Evolutionary conservation across 2,329 filamentous ascomycete genomes (phyloP), one percentile per base, ranked within the genome.

Genomic region (Penicillium glabrum): DNA sequence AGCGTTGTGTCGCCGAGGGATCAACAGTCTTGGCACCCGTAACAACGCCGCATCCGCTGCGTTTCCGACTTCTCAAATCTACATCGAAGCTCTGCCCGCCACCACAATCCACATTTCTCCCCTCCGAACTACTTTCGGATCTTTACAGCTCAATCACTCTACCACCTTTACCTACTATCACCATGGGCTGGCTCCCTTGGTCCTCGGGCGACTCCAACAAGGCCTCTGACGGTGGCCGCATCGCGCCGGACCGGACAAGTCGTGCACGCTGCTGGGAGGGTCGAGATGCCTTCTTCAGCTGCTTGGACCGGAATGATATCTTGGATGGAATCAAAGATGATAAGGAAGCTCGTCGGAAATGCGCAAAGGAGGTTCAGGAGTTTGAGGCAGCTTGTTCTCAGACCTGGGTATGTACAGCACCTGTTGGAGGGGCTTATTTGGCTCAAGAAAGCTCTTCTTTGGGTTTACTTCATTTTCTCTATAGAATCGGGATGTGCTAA

Each of bases 251-350:
- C 71, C 88, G 93, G 62, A 85, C 83, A 61, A 90, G 93, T 74
- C 88, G 95, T 69, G 82, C 86, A 67, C 82, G 84, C 70, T 99
- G 95, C 85, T 99, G 93, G 89, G 89, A 91, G 68, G 87, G 89
- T 46, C 87, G 95, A 65, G 95, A 99, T 78, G 77, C 78, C 61
- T 98, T 95, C 82, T 98, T 96, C 76, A 79, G 81, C 63, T 99
- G 95, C 71, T 83, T 99, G 46, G 92, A 98, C 77, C 83, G 83
- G 63, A 83, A 92, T 79, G 79, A 83, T 70, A 93, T 99, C 65
- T 74, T 96, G 62, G 93, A 99, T 75, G 84, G 85, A 51, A 80
- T 91, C 57, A 81, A 77, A 68, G 78, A 80, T 57, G 84, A 82
- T 63, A 82, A 82, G 59, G 82, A 82, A 56, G 82, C 80, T 54